These are phyloP conservation scores for Lentinula detonsa DNA, from an alignment of 768 basidiomycete genomes.

Conservation along the genomic window DNA sequence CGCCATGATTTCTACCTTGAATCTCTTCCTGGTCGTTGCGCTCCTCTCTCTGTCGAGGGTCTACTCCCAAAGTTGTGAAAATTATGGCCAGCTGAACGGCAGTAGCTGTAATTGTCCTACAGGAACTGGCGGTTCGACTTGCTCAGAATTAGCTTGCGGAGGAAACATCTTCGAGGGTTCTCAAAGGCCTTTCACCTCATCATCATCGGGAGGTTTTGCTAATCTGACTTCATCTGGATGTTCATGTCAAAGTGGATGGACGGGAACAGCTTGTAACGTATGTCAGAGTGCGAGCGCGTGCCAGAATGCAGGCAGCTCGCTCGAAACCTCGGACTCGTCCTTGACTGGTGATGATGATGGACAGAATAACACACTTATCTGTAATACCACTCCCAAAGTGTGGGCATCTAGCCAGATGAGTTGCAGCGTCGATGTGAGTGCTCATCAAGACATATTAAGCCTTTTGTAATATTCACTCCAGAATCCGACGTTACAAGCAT, in stretches of 20 bases:
- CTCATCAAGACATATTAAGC: neutral
- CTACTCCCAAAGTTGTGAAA: conserved; percentile 51
- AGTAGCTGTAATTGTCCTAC: conserved; percentile 70
- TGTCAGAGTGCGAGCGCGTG: conserved; percentile 67
- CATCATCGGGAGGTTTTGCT: conserved; percentile 37
- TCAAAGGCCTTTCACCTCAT: conserved; percentile 42
- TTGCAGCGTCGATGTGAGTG: conserved; percentile 73
- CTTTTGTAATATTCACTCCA: conserved; percentile 18
- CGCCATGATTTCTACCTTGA: conserved; percentile 13
- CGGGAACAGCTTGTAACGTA: conserved; percentile 74
- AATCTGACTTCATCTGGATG: conserved; percentile 69
- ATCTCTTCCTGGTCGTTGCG: conserved; percentile 2
- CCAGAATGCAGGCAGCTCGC: conserved; percentile 47
- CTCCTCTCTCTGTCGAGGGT: conserved; percentile 5
- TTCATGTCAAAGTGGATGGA: conserved; percentile 70
- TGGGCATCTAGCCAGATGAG: conserved; percentile 81
- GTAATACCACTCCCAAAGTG: conserved; percentile 64
- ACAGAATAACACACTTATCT: conserved; percentile 64
- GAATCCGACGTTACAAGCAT: conserved; percentile 79
- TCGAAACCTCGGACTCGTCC: neutral
- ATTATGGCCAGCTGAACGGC: conserved; percentile 57
- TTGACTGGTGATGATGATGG: conserved; percentile 20
- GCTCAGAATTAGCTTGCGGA: conserved; percentile 68
- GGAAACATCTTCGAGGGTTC: conserved; percentile 77
- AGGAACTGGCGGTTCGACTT: conserved; percentile 72